Base-by-base conservation (phyloP, 352 stramenopile genomes). In the Phytopythium kandeliae region DNA sequence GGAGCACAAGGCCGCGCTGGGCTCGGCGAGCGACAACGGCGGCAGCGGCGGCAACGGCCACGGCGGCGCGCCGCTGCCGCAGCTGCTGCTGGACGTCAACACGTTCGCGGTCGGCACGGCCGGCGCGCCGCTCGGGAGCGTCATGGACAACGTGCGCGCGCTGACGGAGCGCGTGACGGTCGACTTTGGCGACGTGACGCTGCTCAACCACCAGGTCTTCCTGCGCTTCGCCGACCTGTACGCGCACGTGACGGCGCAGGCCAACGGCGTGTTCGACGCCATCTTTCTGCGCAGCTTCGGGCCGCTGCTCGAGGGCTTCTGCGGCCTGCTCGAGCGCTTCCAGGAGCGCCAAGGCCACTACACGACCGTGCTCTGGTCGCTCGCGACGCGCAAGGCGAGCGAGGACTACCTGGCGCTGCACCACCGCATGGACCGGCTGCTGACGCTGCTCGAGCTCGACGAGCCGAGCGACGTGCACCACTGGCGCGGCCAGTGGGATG, bases 231-330 rank as follows among this genome's bases (percentile, higher is more conserved):
- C 46, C 46, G 46, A 52, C 19, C 33, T 52, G 30, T 52, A 52
- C 46, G 46, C 46, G 1, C 46, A 52, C 22, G 46, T 52, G 31
- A 31, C 33, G 6, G 24, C 30, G 46, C 46, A 52, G 31, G 44
- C 44, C 13, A 52, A 42, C 33, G 46, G 46, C 2, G 21, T 42
- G 2, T 35, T 52, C 19, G 46, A 52, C 24, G 46, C 46, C n/a
- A 52, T 52, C 24, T 52, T 52, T 31, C 15, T 52, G n/a, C 46
- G 46, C 13, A 52, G 46, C 31, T 52, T 52, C 15, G 46, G 46
- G 21, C 46, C 46, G 16, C 46, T 52, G 19, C 33, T 52, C 31
- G 46, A 52, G 46, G 42, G 46, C 46, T 52, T 52, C 33, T 52
- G 46, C 21, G 46, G 46, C 16, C 42, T 52, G 9, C 46, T 52